Evolutionary conservation across 495 filamentous ascomycete genomes (phyloP), one percentile per base, ranked within the genome.

Genomic region (Talaromyces nanjingensis): DNA sequence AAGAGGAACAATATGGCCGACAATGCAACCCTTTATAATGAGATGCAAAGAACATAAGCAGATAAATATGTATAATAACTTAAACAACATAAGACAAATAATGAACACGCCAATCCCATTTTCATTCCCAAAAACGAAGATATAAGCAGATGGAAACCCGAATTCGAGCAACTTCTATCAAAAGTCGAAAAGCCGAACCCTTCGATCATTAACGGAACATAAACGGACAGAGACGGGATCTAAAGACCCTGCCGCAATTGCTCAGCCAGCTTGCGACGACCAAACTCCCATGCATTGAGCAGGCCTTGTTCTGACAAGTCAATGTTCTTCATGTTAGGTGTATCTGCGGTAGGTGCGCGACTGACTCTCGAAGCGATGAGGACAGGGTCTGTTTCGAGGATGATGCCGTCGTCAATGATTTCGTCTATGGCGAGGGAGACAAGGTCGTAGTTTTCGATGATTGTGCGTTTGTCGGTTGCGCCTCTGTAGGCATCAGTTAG

Each of bases 381-480:
- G 29, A 93, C 91, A 0, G 94, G 92, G 74, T 99, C 94, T 0
- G 92, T 97, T 79, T 99, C 94, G 12, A 99, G 83, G 66, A 98
- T 92, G 66, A 99, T 92, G 33, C 94, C 94, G 67, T 98, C 94
- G 74, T 98, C 94, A 33, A 96, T 87, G 62, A 96, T 91, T 75
- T 99, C 94, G 75, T 99, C 94, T 62, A 98, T 90, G 52, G 93
- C 90, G 22, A 99, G 82, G 22, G 92, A 89, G 63, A 96, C 90
- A 8, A 88, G 83, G 71, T 98, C 94, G 80, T 97, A 98, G 83
- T 97, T 97, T 77, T 99, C 94, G 70, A 97, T 86, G 65, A 98
- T 90, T 9, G 93, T 98, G 65, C 94, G 90, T 81, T 97, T 97
- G 81, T 99, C 94, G 60, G 92, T 92, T 25, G 91, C 91, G 77